Percentiles rank a stretch among this genome's conserved stretches.
These are phyloP conservation scores for Claviceps arundinis DNA, from an alignment of 2,329 filamentous ascomycete species.

Conservation along the genomic window DNA sequence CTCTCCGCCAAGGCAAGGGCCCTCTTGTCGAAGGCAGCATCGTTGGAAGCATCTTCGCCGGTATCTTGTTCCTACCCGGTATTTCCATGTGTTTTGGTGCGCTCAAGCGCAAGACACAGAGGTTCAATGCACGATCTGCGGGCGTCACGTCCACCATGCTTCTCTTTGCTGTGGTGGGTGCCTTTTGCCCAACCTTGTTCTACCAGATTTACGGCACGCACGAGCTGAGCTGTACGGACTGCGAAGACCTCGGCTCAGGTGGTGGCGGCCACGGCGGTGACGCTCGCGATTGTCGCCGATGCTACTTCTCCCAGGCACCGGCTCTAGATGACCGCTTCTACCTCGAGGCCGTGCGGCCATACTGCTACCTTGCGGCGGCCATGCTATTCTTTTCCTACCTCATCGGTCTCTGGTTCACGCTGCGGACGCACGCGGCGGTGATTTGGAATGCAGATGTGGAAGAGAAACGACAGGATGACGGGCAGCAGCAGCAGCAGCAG, in stretches of 20 bases:
- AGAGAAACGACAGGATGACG: constrained; percentile 56
- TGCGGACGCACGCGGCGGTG: constrained; percentile 87
- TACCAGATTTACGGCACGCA: constrained; percentile 98
- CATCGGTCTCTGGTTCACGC: constrained; percentile 88
- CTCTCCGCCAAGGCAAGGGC: constrained; percentile 81
- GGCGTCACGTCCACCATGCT: constrained; percentile 97
- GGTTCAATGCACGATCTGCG: constrained; percentile 93
- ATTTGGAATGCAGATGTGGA: constrained; percentile 86
- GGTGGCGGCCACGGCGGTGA: constrained; percentile 20
- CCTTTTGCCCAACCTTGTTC: constrained; percentile 90
- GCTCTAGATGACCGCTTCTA: constrained; percentile 82
- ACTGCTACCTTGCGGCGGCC: constrained; percentile 76
- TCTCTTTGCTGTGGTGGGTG: constrained; percentile 86
- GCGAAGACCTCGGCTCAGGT: constrained; percentile 30
- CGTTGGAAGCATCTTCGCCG: constrained; percentile 94
- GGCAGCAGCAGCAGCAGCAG: constrained; percentile 24
- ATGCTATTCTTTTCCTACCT: constrained; percentile 86
- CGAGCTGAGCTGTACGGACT: constrained; percentile 73
- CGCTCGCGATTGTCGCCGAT: constrained; percentile 73
- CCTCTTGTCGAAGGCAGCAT: constrained; percentile 92
- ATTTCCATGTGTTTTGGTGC: constrained; percentile 98
- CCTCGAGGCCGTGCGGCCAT: constrained; percentile 77
- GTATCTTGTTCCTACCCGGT: constrained; percentile 86
- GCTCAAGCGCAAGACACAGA: constrained; percentile 92
- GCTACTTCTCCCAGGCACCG: constrained; percentile 83